phyloP scores from a whole-genome alignment of 371 early-diverging fungal species.

The Lichtheimia corymbifera region DNA sequence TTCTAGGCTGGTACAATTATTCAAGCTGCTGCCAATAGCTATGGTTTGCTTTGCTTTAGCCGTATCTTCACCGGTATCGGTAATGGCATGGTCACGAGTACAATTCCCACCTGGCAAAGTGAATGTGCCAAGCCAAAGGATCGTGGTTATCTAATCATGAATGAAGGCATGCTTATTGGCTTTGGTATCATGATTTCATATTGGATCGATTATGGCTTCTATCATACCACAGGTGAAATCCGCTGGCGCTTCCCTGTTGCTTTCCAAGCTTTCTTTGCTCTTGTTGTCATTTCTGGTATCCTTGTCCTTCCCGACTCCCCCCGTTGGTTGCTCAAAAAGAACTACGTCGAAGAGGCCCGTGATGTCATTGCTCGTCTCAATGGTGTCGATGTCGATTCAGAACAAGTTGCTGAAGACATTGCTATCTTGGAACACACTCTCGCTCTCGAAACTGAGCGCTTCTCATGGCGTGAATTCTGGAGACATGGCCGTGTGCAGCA shows the following conservation, averaged over 20 bases:
- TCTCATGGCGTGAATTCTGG: conserved; percentile 41
- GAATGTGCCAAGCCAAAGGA: conserved; percentile 21
- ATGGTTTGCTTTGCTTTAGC: conserved; percentile 43
- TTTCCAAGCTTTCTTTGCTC: conserved; percentile 51
- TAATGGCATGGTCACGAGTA: conserved; percentile 53
- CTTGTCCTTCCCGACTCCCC: conserved; percentile 59
- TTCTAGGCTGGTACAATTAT: conserved; percentile 36
- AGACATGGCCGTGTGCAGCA: conserved; percentile 42
- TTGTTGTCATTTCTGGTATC: conserved; percentile 41
- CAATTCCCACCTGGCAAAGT: conserved; percentile 27
- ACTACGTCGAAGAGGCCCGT: conserved; percentile 35
- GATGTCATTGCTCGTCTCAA: conserved; percentile 42
- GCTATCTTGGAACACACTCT: conserved; percentile 46
- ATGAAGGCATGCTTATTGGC: conserved; percentile 23
- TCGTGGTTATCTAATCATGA: conserved; percentile 20
- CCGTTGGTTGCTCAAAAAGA: conserved; percentile 56
- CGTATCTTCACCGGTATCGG: conserved; percentile 60
- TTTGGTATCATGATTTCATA: conserved; percentile 32
- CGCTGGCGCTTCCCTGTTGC: conserved; percentile 57
- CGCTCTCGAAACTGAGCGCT: conserved; percentile 23
- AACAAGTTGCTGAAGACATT: conserved; percentile 36
- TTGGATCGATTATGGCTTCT: conserved; percentile 49
- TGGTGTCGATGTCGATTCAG: conserved; percentile 29
- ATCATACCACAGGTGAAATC: conserved; percentile 33
- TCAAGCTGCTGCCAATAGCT: conserved; percentile 36